Percentiles rank a stretch among this genome's conserved stretches.
Conservation (phyloP, 441 rosid genomes). For the Manihot esculenta region DNA sequence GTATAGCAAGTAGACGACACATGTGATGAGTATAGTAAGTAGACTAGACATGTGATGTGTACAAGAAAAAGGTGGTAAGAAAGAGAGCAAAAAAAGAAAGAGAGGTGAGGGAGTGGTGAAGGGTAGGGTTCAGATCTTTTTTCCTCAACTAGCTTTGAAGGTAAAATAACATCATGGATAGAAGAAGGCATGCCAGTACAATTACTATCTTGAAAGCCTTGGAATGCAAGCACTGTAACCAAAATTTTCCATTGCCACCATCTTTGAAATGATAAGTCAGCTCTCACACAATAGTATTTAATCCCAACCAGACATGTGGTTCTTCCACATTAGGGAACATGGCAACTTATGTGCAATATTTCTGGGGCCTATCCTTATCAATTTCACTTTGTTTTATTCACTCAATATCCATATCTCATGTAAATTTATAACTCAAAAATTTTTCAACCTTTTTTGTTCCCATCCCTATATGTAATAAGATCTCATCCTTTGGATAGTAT, state of each 20-base stretch:
- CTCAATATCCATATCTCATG: constrained; percentile 34
- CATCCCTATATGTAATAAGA: neutral
- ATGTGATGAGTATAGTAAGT: constrained; percentile 7
- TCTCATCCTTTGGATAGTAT: constrained; percentile 3
- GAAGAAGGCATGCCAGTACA: constrained; percentile 27
- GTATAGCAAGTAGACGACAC: constrained; percentile 1
- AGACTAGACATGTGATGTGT: constrained; percentile 8
- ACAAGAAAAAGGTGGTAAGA: neutral
- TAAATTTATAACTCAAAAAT: constrained; percentile 17
- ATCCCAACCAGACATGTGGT: constrained; percentile 29
- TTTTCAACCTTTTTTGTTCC: neutral
- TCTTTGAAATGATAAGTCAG: constrained; percentile 16
- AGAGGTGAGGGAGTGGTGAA: neutral
- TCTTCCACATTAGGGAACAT: constrained; percentile 26
- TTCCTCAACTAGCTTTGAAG: constrained; percentile 37
- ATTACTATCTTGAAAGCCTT: constrained; percentile 36
- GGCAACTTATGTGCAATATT: constrained; percentile 31
- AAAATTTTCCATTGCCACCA: constrained; percentile 13
- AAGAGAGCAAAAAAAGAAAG: neutral
- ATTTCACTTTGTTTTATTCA: constrained; percentile 30
- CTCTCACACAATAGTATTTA: constrained; percentile 28
- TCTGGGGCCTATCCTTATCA: constrained; percentile 38
- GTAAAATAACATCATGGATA: constrained; percentile 37
- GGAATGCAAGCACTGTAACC: constrained; percentile 31
- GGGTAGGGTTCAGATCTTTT: neutral